Evolutionary conservation across 768 basidiomycete species (phyloP).

Genomic region (Lyophyllum decastes): DNA sequence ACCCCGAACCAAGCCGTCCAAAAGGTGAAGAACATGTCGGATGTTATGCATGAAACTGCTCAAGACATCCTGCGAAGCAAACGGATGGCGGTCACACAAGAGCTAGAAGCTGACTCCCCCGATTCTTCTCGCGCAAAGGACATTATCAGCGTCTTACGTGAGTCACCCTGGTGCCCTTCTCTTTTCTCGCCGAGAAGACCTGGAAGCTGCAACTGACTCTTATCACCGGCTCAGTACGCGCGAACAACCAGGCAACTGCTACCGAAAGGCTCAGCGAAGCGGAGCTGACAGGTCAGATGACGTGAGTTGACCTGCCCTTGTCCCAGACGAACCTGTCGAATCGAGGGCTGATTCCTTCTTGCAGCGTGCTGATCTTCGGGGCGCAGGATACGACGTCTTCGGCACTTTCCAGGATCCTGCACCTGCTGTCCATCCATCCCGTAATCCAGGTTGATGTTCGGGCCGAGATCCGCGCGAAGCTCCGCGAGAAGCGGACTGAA

Average conservation of each 20-base stretch:
- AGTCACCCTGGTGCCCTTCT: slow-evolving; percentile 17
- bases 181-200: neutral
- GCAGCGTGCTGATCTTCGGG: slow-evolving; percentile 49
- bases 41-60: slow-evolving; percentile 47
- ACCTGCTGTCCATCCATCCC: slow-evolving; percentile 35
- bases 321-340: neutral
- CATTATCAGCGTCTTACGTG: slow-evolving; percentile 52
- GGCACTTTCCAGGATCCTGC: slow-evolving; percentile 42
- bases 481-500: slow-evolving; percentile 17
- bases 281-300: slow-evolving; percentile 52
- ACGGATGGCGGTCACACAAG: slow-evolving; percentile 25
- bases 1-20: slow-evolving; percentile 39
- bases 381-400: slow-evolving; percentile 53
- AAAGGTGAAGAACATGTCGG: slow-evolving; percentile 46
- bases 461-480: slow-evolving; percentile 33
- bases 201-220: slow-evolving; percentile 4
- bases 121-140: slow-evolving; percentile 38
- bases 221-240: slow-evolving; percentile 27
- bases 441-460: slow-evolving; percentile 41
- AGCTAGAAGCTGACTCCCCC: slow-evolving; percentile 17
- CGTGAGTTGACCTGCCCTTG: slow-evolving; percentile 29
- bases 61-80: slow-evolving; percentile 40
- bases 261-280: slow-evolving; percentile 40
- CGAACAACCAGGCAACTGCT: slow-evolving; percentile 35
- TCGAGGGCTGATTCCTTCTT: neutral